Base-by-base conservation (phyloP, 176 grass and related monocot genomes). In the Themeda triandra region DNA sequence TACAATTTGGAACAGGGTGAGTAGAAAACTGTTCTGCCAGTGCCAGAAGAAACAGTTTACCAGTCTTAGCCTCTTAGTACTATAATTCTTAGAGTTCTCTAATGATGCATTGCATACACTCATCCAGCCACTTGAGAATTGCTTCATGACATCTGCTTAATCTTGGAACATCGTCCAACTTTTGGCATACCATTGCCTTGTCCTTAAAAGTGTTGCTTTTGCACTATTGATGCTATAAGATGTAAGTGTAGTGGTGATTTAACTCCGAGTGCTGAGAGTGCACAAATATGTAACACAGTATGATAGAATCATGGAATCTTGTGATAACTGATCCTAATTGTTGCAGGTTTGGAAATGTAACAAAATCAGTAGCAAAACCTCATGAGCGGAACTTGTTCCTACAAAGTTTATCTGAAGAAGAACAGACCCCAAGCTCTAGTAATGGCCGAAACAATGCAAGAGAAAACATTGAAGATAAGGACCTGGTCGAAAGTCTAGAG, bases 391-490 rank as follows among this genome's bases (percentile, higher is more conserved):
- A 94, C 84, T 80, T 96, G 35, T 99, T 99, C 91, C 75, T 99
- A 70, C 89, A 91, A 91, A 99, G 89, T 73, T 92, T 99, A 86
- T 87, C 70, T 94, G 91, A 87, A 86, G 77, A 85, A 89, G 88
- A 85, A n/a, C 85, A 88, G 75, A 90, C 36, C 9, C 58, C 85
- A 71, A 83, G 80, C 73, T 71, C 78, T 81, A 80, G 74, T 37
- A 84, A 37, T 75, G 69, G 58, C 54, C 76, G 48, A 30, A 79
- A 24, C 23, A 78, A 36, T 21, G 70, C 83, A 10, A 75, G 58
- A 39, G 73, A 63, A 82, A 85, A 37, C 54, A 58, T 87, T 19
- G 82, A 94, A 89, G 93, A 96, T 82, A 96, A 92, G 85, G 91
- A 92, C 39, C 77, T 80, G 30, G 79, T 99, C 3, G 88, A 89